Percentiles rank a stretch among this genome's conserved stretches.
Evolutionary conservation across 345 rosid species (phyloP).

Genomic region (Salix arbutifolia): DNA sequence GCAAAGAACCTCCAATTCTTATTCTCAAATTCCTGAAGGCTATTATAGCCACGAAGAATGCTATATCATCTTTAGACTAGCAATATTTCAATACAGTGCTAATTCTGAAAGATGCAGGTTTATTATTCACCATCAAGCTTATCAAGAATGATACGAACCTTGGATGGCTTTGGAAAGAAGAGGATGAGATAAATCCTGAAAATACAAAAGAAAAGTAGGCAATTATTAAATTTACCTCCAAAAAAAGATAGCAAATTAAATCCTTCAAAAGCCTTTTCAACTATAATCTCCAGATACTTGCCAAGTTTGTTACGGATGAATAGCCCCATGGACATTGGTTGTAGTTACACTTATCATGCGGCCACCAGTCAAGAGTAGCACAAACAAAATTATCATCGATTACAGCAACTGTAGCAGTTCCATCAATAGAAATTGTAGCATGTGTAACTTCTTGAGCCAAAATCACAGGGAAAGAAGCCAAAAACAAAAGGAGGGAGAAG

Average conservation of each 20-base stretch:
- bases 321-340: slow-evolving; percentile 87
- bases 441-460: slow-evolving; percentile 41
- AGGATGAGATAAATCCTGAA: slow-evolving; percentile 80
- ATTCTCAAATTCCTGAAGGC: slow-evolving; percentile 79
- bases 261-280: slow-evolving; percentile 2
- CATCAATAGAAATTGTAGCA: slow-evolving; percentile 51
- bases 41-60: slow-evolving; percentile 20
- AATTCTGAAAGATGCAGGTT: background rate
- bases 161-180: slow-evolving; percentile 66
- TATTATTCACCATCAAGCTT: slow-evolving; percentile 8
- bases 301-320: slow-evolving; percentile 77
- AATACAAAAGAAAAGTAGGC: slow-evolving; percentile 12
- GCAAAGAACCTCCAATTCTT: slow-evolving; percentile 93
- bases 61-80: background rate
- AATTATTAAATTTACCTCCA: slow-evolving; percentile 1
- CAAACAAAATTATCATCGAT: slow-evolving; percentile 80
- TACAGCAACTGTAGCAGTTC: slow-evolving; percentile 42
- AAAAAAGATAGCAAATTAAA: background rate
- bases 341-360: slow-evolving; percentile 94
- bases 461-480: slow-evolving; percentile 42
- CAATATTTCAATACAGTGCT: background rate
- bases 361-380: slow-evolving; percentile 99
- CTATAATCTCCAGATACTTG: slow-evolving; percentile 18
- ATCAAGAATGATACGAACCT: slow-evolving; percentile 42
- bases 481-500: slow-evolving; percentile 30